phyloP scores from a whole-genome alignment of 129 eudicot genomes.

The Pulicaria dysenterica region DNA sequence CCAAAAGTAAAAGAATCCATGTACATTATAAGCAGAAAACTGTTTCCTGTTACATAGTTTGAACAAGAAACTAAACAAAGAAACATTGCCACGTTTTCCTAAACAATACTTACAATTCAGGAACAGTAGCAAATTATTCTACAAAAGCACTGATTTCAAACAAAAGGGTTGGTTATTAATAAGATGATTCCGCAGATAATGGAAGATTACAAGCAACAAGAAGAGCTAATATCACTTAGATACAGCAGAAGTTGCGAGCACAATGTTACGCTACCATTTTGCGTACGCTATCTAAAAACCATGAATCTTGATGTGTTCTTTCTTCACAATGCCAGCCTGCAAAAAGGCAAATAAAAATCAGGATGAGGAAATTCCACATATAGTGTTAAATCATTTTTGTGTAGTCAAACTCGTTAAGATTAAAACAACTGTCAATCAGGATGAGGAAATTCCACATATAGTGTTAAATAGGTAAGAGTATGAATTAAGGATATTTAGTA shows the following conservation, averaged over 20 bases:
- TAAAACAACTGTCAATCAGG: too few relatives aligned
- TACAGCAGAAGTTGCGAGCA: constrained; percentile 43
- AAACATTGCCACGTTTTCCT: constrained; percentile 28
- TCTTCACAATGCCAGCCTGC: constrained; percentile 84
- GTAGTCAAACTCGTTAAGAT: too few relatives aligned
- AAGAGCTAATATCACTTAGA: constrained; percentile 37
- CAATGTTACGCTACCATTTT: constrained; percentile 27
- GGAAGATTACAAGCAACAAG: constrained; percentile 38
- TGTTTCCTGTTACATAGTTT: constrained; percentile 21
- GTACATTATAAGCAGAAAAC: constrained; percentile 32
- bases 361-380: too few relatives aligned
- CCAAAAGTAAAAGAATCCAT: constrained; percentile 16
- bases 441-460: too few relatives aligned
- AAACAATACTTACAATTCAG: constrained; percentile 36
- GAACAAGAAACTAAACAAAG: constrained; percentile 13
- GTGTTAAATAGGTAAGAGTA: background rate
- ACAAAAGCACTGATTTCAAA: constrained; percentile 23
- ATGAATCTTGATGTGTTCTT: constrained; percentile 83
- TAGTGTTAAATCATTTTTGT: too few relatives aligned
- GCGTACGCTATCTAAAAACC: constrained; percentile 56
- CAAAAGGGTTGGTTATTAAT: constrained; percentile 13
- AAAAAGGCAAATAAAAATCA: too few relatives aligned
- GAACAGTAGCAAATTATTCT: constrained; percentile 33
- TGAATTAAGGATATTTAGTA: background rate
- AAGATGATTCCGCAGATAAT: constrained; percentile 24